These are phyloP conservation scores for Mortierella sp. DNA, from an alignment of 371 early-diverging fungal genomes.

Conservation along the genomic window DNA sequence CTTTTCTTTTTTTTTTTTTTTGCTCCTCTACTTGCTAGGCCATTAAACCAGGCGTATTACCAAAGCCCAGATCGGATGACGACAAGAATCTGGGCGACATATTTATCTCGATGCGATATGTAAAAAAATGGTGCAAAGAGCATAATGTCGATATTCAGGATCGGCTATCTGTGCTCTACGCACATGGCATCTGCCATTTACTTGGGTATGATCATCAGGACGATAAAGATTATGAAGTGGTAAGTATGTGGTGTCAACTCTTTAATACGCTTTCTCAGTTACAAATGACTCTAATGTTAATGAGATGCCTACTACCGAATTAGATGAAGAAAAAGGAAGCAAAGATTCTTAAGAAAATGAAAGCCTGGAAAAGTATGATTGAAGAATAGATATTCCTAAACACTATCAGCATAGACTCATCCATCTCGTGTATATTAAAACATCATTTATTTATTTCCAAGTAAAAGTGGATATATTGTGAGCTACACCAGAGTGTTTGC, in stretches of 20 bases:
- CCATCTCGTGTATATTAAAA: neutral
- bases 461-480: neutral
- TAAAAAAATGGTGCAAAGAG: constrained; percentile 54
- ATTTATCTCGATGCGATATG: constrained; percentile 61
- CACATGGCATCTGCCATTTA: constrained; percentile 67
- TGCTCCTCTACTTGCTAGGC: constrained; percentile 9
- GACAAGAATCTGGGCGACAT: constrained; percentile 65
- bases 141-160: constrained; percentile 51
- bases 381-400: neutral
- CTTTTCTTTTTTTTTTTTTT: neutral
- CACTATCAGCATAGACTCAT: too few species aligned
- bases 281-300: neutral
- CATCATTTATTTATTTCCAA: neutral
- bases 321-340: constrained; percentile 48
- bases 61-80: constrained; percentile 49
- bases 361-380: constrained; percentile 22
- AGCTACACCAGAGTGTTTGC: constrained; percentile 23
- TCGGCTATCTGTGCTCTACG: constrained; percentile 60
- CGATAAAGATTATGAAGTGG: constrained; percentile 54
- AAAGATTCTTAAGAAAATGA: constrained; percentile 29
- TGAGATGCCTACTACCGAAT: neutral
- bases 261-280: neutral
- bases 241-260: constrained; percentile 11
- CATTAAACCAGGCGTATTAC: constrained; percentile 40
- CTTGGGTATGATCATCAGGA: constrained; percentile 68